Conservation (phyloP, 2,329 filamentous ascomycete genomes). For the Aureobasidium sp. region DNA sequence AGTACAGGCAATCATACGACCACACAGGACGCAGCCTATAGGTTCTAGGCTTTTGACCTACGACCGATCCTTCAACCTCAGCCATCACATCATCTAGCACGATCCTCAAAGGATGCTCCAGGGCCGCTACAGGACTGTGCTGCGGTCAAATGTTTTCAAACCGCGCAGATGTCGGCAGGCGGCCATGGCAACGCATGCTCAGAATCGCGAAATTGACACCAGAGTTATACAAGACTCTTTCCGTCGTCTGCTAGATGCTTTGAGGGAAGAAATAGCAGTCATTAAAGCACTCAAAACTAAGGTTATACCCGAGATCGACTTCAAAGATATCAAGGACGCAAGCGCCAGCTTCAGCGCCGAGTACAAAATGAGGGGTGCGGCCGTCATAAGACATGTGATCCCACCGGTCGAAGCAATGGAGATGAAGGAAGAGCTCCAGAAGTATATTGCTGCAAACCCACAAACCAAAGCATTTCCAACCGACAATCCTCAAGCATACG, state of each 20-base stretch:
- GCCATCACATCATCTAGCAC: background rate
- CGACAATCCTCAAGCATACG: slow-evolving; percentile 42
- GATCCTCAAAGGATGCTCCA: background rate
- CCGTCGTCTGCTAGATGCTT: slow-evolving; percentile 34
- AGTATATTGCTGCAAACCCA: slow-evolving; percentile 40
- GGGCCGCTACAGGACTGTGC: background rate
- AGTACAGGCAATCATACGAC: background rate
- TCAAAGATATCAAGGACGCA: slow-evolving; percentile 37
- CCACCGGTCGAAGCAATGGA: slow-evolving; percentile 35
- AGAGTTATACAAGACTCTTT: slow-evolving; percentile 33
- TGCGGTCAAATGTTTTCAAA: background rate
- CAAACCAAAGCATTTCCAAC: slow-evolving; percentile 39
- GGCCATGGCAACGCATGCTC: slow-evolving; percentile 39
- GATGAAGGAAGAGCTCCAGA: slow-evolving; percentile 37
- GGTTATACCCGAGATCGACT: slow-evolving; percentile 40
- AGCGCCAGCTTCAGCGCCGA: slow-evolving; percentile 49
- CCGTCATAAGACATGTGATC: slow-evolving; percentile 39
- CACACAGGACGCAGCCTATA: background rate
- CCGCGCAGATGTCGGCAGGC: background rate
- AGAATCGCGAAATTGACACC: slow-evolving; percentile 16
- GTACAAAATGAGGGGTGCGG: slow-evolving; percentile 49
- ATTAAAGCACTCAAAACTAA: slow-evolving; percentile 35
- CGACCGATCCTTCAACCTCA: no score
- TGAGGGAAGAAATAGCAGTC: slow-evolving; percentile 38
- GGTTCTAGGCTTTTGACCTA: background rate